phyloP scores from a whole-genome alignment of 208 protist species.

The Wallacemonas collosoma region DNA sequence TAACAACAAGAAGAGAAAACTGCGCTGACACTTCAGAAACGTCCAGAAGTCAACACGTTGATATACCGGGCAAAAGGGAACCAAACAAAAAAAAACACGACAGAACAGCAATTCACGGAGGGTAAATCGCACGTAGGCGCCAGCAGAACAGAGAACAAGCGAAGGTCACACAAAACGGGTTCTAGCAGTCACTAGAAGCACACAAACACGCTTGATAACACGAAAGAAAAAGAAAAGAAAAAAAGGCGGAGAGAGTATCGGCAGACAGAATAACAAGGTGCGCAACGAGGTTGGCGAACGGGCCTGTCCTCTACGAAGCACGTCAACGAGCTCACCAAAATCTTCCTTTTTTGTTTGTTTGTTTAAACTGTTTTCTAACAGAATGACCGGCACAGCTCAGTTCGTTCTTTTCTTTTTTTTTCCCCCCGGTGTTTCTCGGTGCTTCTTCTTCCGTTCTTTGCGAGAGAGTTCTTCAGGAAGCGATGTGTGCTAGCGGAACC shows the following conservation, averaged over 20 bases:
- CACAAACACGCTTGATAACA: not conserved
- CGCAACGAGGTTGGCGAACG: too few species aligned
- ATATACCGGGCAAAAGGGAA: not conserved
- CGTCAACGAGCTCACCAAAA: too few species aligned
- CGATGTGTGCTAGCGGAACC: not conserved
- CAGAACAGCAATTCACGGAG: not conserved
- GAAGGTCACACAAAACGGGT: slow-evolving; percentile 4
- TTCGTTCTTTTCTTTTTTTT: slow-evolving; percentile 21
- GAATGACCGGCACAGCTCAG: not conserved
- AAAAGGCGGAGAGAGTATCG: not conserved
- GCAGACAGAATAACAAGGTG: slow-evolving; percentile 1
- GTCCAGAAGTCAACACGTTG: not conserved
- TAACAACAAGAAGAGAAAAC: slow-evolving; percentile 16
- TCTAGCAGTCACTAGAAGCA: not conserved
- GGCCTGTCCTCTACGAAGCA: too few species aligned
- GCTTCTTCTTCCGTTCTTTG: not conserved
- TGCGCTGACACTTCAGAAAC: slow-evolving; percentile 9
- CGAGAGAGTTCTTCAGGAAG: not conserved
- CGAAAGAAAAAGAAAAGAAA: slow-evolving; percentile 11
- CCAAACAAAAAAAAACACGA: not conserved
- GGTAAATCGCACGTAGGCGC: not conserved
- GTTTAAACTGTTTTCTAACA: slow-evolving; percentile 7
- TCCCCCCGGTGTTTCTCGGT: not conserved
- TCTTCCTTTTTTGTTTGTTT: slow-evolving; percentile 17
- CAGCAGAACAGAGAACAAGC: not conserved